Base-by-base conservation (phyloP, 257 asterid genomes). In the Solanum paucissectum region DNA sequence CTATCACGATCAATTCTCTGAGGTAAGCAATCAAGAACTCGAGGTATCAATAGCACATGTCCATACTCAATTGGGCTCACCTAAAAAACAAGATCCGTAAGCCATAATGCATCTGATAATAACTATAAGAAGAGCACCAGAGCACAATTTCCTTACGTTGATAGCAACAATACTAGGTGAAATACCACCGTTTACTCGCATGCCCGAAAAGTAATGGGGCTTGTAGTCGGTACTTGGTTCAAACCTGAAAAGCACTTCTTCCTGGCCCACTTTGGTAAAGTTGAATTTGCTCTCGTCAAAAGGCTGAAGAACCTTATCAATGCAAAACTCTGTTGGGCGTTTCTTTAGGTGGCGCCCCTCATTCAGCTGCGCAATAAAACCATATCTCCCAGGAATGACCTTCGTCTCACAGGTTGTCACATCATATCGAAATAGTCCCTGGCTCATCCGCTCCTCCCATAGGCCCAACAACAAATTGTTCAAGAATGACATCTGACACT, bases 51-150 rank as follows among this genome's bases (percentile, higher is more conserved):
- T 87, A 94, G 98, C 86, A 93, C 98, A 74, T 95, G 98, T 3
- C 98, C 98, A 87, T 95, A 95, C 90, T 95, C 98, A 52, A 95
- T 95, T 34, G 98, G 98, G 88, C 98, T 94, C 92, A 93, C 98
- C 98, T 95, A 93, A 87, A 89, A 36, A 90, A 87, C 74, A 49
- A 58, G 18, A 18, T 25, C 25, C 62, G 75, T 64, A 27, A 91
- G 83, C 68, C 89, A 79, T 71, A 85, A 75, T 40, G 64, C 6
- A 72, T 27, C 86, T 83, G 46, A 69, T 32, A 44, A 37, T 55
- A 9, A 87, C 73, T 40, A 20, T 12, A 49, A 85, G 36, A 44
- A 64, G 66, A 71, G 88, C 25, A 34, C 60, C n/a, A 52, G 40
- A 62, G 88, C 40, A 12, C 25, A 87, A 89, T 84, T 77, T 83